Percentiles rank a stretch among this genome's conserved stretches.
phyloP scores from a whole-genome alignment of 2,329 filamentous ascomycete species.

The Hymenoscyphus repandus region DNA sequence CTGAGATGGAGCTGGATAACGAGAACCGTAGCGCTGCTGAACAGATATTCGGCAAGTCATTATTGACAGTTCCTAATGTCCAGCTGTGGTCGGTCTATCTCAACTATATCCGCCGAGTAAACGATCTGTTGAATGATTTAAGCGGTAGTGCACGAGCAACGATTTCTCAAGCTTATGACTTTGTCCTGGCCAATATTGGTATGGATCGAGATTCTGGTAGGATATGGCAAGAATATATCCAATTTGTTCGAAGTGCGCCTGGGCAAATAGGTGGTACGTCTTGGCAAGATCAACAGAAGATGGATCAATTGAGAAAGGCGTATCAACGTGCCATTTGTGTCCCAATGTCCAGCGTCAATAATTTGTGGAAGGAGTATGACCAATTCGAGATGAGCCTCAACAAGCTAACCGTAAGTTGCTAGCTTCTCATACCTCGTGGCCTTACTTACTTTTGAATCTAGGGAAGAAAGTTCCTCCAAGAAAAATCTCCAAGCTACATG shows the following conservation, averaged over 20 bases:
- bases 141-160: constrained; percentile 71
- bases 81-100: constrained; percentile 90
- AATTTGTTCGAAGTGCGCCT: constrained; percentile 84
- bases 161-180: constrained; percentile 84
- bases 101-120: constrained; percentile 87
- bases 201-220: constrained; percentile 84
- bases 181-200: constrained; percentile 84
- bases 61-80: constrained; percentile 75
- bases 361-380: constrained; percentile 96
- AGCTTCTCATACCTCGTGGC: not conserved
- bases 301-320: constrained; percentile 85
- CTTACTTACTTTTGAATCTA: constrained; percentile 40
- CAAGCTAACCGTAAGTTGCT: constrained; percentile 70
- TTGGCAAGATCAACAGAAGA: constrained; percentile 98
- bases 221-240: constrained; percentile 92
- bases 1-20: constrained; percentile 81
- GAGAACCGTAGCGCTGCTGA: constrained; percentile 80
- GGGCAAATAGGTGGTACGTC: constrained; percentile 77
- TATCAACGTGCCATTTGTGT: constrained; percentile 88
- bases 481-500: constrained; percentile 91
- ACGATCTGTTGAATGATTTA: constrained; percentile 78
- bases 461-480: constrained; percentile 92
- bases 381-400: constrained; percentile 92
- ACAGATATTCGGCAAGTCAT: constrained; percentile 73
- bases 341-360: constrained; percentile 76